phyloP scores from a whole-genome alignment of 2,329 filamentous ascomycete genomes.

The Fusarium mundagurra region DNA sequence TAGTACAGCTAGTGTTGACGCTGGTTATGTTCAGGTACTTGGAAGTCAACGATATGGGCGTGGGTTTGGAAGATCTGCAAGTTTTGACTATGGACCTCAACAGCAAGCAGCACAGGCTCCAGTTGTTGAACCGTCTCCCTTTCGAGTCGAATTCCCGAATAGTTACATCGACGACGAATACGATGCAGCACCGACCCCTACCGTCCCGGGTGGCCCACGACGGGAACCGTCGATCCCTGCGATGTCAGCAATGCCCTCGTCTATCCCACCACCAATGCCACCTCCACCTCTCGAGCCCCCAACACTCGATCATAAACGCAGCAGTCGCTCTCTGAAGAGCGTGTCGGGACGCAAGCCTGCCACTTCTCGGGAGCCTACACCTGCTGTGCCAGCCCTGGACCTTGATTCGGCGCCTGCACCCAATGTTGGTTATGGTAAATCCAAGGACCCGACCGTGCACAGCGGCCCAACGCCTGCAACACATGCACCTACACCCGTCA shows the following conservation, averaged over 20 bases:
- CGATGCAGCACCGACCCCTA: constrained; percentile 88
- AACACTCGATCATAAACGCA: constrained; percentile 63
- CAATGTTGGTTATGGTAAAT: constrained; percentile 67
- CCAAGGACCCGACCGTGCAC: constrained; percentile 59
- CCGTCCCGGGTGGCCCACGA: constrained; percentile 82
- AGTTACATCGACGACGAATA: constrained; percentile 65
- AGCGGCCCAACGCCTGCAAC: constrained; percentile 63
- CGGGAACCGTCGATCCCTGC: constrained; percentile 47
- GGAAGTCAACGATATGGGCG: constrained; percentile 68
- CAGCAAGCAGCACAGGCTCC: constrained; percentile 45
- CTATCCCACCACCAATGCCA: constrained; percentile 49
- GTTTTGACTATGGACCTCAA: constrained; percentile 74
- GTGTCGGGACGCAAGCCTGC: constrained; percentile 50
- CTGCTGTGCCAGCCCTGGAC: constrained; percentile 49
- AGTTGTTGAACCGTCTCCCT: constrained; percentile 46
- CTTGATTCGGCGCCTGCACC: constrained; percentile 67
- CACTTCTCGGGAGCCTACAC: constrained; percentile 41
- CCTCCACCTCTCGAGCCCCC: constrained; percentile 52
- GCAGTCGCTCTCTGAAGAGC: constrained; percentile 65
- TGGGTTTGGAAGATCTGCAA: constrained; percentile 70
- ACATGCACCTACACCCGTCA: constrained; percentile 56
- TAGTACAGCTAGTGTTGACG: constrained; percentile 72
- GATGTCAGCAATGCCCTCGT: constrained; percentile 49
- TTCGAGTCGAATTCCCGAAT: constrained; percentile 61
- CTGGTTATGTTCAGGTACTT: constrained; percentile 66